Evolutionary conservation across 2,329 filamentous ascomycete species (phyloP), one percentile per base, ranked within the genome.

Genomic region (Cercospora sesami): DNA sequence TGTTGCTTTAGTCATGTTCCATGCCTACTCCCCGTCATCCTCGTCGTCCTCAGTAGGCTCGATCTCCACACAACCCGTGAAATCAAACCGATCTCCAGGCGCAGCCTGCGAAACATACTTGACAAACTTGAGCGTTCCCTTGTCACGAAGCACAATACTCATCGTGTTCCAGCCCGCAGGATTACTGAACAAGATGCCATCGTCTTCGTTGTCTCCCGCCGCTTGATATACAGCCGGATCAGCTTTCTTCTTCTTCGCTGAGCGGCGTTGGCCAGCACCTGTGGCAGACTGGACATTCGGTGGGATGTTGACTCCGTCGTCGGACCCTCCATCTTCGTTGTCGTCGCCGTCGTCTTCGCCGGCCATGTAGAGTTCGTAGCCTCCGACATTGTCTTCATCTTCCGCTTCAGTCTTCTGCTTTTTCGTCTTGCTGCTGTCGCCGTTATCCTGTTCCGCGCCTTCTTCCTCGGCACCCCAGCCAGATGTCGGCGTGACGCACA

Each of bases 341-440:
- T 90, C 90, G 45, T 93, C 91, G 60, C 94, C 91, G 63, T 84
- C 80, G 58, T 88, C 86, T 67, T 90, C 86, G 59, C 90, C 92
- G 0, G 93, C 94, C 93, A 97, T 97, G 85, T 97, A 97, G 68
- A 97, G 91, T 76, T 94, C 91, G 77, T 93, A 91, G 33, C 91
- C 91, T 65, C 91, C 91, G 1, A 91, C 87, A 71, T 82, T 81
- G 67, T 85, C 84, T 63, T 90, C 87, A 21, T 83, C 82, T 76
- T 62, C 73, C 42, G 89, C 85, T 26, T 82, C 80, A 76, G 51
- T 64, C 68, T 67, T 71, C 66, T 63, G 73, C 12, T 28, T 36
- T 23, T 66, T 57, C 69, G 78, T 71, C 65, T 62, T 65, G 72
- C 81, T 78, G 53, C 72, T 75, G 36, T 73, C 71, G 60, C 61